phyloP scores from a whole-genome alignment of 2,329 filamentous ascomycete species.

The Pseudogymnoascus sp. region DNA sequence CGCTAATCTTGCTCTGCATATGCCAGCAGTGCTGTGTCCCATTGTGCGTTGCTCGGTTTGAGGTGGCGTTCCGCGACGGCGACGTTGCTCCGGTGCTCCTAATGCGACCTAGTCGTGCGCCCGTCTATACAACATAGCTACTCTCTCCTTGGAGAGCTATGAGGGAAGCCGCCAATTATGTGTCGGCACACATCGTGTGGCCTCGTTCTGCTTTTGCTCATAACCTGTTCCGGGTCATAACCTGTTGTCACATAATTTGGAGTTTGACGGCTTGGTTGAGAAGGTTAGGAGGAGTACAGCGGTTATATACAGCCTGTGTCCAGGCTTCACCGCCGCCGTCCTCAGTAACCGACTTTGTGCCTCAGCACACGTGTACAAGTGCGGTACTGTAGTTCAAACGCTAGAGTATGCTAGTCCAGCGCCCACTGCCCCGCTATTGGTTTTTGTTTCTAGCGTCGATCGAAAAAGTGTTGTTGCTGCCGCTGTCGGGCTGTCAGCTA shows the following conservation, averaged over 20 bases:
- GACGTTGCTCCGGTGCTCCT: not conserved
- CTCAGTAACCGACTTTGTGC: not conserved
- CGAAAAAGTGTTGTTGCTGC: not conserved
- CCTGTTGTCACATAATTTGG: not conserved
- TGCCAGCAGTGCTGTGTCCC: not conserved
- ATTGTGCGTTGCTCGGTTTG: not conserved
- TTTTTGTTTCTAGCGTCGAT: not conserved
- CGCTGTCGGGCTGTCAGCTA: no score
- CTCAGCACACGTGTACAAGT: not conserved
- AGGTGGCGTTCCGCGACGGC: not conserved
- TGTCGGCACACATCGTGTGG: not conserved
- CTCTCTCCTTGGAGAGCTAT: constrained; percentile 6
- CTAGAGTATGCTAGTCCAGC: not conserved
- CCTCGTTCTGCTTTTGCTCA: not conserved
- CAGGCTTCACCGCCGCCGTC: not conserved
- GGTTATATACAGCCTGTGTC: not conserved
- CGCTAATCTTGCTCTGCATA: not conserved
- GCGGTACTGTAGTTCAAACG: not conserved
- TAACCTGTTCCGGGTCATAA: not conserved
- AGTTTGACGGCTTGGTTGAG: not conserved
- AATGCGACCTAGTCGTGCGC: not conserved
- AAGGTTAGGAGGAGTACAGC: not conserved
- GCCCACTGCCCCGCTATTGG: not conserved
- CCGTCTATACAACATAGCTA: not conserved
- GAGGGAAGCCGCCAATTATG: constrained; percentile 6